phyloP scores from a whole-genome alignment of 495 filamentous ascomycete genomes.

The Daldinia caldariorum region DNA sequence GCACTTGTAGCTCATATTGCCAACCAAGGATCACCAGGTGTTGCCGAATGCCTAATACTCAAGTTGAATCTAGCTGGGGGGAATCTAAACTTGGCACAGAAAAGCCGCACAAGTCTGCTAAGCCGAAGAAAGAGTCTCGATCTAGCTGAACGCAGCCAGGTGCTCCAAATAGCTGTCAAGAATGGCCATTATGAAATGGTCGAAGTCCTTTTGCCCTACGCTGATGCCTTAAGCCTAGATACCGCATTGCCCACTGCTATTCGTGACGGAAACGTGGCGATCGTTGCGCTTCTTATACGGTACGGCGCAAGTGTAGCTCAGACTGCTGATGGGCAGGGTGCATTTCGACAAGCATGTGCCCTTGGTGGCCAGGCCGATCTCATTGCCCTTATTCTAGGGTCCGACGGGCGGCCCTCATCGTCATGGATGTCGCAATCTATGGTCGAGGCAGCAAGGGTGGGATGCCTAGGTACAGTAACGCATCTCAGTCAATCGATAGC shows the following conservation, averaged over 20 bases:
- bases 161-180: constrained; percentile 57
- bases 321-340: constrained; percentile 54
- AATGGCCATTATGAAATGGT: constrained; percentile 60
- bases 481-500: constrained; percentile 56
- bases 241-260: constrained; percentile 54
- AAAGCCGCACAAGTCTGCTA: constrained; percentile 54
- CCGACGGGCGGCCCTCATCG: constrained; percentile 51
- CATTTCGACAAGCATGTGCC: constrained; percentile 56
- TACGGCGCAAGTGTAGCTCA: constrained; percentile 54
- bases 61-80: constrained; percentile 56
- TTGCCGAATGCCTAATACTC: constrained; percentile 58
- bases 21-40: constrained; percentile 54
- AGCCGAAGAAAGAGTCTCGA: constrained; percentile 58
- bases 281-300: constrained; percentile 53
- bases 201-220: constrained; percentile 55
- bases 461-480: constrained; percentile 56
- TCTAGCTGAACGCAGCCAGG: constrained; percentile 52
- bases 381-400: constrained; percentile 56
- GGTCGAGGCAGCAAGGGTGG: constrained; percentile 56
- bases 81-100: constrained; percentile 54
- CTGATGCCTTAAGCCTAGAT: constrained; percentile 54
- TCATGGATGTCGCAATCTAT: constrained; percentile 53
- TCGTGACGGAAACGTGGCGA: constrained; percentile 47
- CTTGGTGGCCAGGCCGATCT: constrained; percentile 51
- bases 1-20: constrained; percentile 54